Base-by-base conservation (phyloP, 148 eudicot species). In the Camellia sinensis region DNA sequence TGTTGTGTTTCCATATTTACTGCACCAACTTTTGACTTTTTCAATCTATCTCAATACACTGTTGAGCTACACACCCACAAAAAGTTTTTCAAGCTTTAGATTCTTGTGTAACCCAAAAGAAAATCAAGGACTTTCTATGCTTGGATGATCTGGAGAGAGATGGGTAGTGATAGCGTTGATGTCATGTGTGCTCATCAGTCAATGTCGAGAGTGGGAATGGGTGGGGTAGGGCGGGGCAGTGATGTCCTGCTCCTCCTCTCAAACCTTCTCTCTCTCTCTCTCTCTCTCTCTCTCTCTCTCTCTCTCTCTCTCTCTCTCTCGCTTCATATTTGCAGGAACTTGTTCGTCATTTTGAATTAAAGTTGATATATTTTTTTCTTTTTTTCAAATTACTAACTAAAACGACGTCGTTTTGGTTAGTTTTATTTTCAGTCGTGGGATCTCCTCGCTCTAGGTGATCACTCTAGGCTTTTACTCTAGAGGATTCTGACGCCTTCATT, bases 151-250 rank as follows among this genome's bases (percentile, higher is more conserved):
- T 52, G 46, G 29, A 22, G 52, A 15, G 82, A 75, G 75, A 87
- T 90, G 93, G 86, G 80, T 79, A 40, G 67, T 87, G 86, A 22
- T 86, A 80, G 81, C 57, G 80, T 81, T 87, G 71, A 83, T 80
- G 64, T 69, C 46, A 86, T 84, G 87, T 92, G 94, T 89, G 92
- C 87, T 86, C 90, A 66, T 78, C 0, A 22, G 29, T 83, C 76
- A 60, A 44, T 75, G 72, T 22, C 0, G 29, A 22, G 29, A 22
- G 29, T 22, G 0, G 29, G 29, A 22, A 22, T 0, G 29, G 29
- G 29, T 22, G 29, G 29, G 29, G 29, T 22, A 0, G 29, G 0
- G 29, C 29, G 29, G 29, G 29, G 29, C 0, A 0, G 29, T 0
- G 29, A 22, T 22, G 29, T 22, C 29, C 29, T 22, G 29, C 29